These are phyloP conservation scores for Globisporangium alternatum DNA, from an alignment of 352 stramenopile species.

Conservation along the genomic window DNA sequence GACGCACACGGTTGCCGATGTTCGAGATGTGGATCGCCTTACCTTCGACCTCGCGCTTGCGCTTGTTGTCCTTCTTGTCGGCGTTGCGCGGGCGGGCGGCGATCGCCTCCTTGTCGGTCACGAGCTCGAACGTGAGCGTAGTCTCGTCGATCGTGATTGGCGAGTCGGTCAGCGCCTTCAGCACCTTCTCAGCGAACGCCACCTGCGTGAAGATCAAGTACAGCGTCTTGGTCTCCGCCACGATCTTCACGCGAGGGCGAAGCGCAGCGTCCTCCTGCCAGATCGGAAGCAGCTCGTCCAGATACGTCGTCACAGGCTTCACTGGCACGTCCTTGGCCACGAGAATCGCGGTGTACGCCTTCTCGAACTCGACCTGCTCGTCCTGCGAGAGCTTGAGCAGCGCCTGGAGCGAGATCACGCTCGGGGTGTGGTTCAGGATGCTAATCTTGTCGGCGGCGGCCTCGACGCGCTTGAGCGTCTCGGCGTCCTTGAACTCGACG, in stretches of 20 bases:
- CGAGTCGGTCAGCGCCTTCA: conserved; percentile 37
- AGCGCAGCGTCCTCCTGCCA: conserved; percentile 69
- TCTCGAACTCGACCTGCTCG: conserved; percentile 81
- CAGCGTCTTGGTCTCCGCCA: conserved; percentile 59
- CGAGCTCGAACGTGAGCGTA: conserved; percentile 68
- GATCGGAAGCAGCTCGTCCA: conserved; percentile 66
- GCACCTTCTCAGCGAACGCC: conserved; percentile 60
- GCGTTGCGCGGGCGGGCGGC: conserved; percentile 56
- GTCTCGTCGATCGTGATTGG: conserved; percentile 57
- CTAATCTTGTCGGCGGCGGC: conserved; percentile 45
- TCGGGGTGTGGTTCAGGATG: conserved; percentile 61
- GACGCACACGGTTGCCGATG: conserved; percentile 62
- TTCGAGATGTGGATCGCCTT: conserved; percentile 84
- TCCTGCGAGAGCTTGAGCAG: conserved; percentile 68
- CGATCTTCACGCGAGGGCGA: conserved; percentile 69
- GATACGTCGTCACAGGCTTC: conserved; percentile 67
- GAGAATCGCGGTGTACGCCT: conserved; percentile 76
- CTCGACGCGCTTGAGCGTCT: conserved; percentile 47
- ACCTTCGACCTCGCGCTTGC: conserved; percentile 61
- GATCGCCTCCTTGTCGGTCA: conserved; percentile 73
- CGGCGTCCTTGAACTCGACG: conserved; percentile 70
- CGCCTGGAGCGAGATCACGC: conserved; percentile 44
- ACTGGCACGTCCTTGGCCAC: conserved; percentile 78
- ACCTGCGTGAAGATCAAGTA: conserved; percentile 81
- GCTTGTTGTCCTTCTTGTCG: conserved; percentile 68